These are phyloP conservation scores for Apocynum venetum DNA, from an alignment of 257 asterid species.

Conservation along the genomic window DNA sequence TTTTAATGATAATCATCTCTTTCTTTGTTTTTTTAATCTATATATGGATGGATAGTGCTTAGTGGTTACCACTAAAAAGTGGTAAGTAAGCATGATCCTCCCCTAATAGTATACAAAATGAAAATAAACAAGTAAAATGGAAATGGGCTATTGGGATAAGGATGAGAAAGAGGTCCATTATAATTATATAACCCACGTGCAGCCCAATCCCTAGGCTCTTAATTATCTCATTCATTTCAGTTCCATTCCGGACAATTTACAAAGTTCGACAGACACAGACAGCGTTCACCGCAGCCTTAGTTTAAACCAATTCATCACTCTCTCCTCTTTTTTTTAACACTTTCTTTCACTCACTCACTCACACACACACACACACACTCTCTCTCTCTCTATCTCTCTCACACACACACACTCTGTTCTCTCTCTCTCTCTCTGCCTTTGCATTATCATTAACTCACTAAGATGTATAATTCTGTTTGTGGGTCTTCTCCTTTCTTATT, in stretches of 20 bases:
- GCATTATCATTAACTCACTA: neutral
- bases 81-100: too few species aligned
- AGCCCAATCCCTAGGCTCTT: constrained; percentile 26
- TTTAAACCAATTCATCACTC: neutral
- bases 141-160: neutral
- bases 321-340: neutral
- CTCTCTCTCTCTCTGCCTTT: neutral
- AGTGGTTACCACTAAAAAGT: too few species aligned
- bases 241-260: constrained; percentile 8
- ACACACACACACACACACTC: neutral
- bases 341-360: neutral
- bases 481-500: constrained; percentile 7
- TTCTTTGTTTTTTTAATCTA: too few species aligned
- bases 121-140: too few species aligned
- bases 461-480: constrained; percentile 5
- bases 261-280: constrained; percentile 27
- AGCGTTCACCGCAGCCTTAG: neutral
- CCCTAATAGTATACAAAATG: too few species aligned
- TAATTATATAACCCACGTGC: constrained; percentile 28
- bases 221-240: neutral
- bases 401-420: neutral
- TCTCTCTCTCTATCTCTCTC: neutral
- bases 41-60: too few species aligned
- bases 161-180: neutral
- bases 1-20: too few species aligned